Conservation (phyloP, 164 flowering plant species). For the Hamamelis virginiana region DNA sequence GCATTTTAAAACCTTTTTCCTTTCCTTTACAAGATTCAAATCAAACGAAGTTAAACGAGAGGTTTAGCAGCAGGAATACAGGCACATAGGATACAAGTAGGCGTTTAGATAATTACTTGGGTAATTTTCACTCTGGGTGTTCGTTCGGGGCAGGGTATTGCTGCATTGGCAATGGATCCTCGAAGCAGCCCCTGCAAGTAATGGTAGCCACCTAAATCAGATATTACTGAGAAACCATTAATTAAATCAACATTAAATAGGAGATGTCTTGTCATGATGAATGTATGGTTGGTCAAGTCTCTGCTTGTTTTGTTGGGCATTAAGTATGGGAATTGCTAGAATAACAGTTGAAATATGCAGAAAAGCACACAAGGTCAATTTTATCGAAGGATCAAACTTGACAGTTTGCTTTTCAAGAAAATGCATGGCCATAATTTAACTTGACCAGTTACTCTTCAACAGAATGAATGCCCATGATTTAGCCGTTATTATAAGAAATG, state of each 20-base stretch:
- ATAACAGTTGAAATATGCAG: background rate
- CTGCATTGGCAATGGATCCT: background rate
- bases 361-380: conserved; percentile 2
- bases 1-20: too few relatives aligned
- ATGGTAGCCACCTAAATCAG: background rate
- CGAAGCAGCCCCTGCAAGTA: background rate
- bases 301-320: background rate
- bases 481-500: conserved; percentile 2
- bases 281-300: background rate
- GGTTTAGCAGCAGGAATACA: background rate
- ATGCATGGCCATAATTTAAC: background rate
- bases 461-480: background rate
- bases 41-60: background rate
- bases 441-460: background rate
- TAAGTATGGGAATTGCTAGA: background rate
- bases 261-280: background rate
- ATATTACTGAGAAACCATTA: background rate
- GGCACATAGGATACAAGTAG: background rate
- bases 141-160: too few relatives aligned
- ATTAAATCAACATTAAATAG: background rate
- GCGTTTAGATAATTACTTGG: background rate
- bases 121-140: background rate
- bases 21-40: too few relatives aligned
- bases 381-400: background rate
- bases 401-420: background rate